phyloP scores from a whole-genome alignment of 164 flowering plant genomes.

The Magnolia sinica region DNA sequence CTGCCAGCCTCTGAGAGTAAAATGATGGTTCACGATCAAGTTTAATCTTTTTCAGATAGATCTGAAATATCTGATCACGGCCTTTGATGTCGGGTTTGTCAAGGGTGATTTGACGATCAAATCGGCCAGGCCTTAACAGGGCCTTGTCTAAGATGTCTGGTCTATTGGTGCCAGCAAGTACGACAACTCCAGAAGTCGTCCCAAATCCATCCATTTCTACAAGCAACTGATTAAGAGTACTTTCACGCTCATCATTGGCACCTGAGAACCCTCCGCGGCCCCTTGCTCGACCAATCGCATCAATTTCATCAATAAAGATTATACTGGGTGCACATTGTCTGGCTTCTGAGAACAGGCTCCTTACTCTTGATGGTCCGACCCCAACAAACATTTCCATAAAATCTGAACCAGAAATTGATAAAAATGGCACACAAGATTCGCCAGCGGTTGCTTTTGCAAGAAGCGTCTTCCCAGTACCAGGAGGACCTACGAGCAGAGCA shows the following conservation, averaged over 20 bases:
- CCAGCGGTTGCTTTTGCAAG: slow-evolving; percentile 96
- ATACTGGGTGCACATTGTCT: slow-evolving; percentile 91
- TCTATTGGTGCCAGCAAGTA: slow-evolving; percentile 89
- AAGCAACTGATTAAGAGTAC: slow-evolving; percentile 86
- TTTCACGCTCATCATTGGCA: slow-evolving; percentile 84
- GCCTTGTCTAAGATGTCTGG: slow-evolving; percentile 93
- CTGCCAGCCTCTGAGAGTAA: slow-evolving; percentile 83
- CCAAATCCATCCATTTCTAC: slow-evolving; percentile 99
- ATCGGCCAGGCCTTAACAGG: slow-evolving; percentile 80
- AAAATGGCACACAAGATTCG: slow-evolving; percentile 84
- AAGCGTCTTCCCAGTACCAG: slow-evolving; percentile 94
- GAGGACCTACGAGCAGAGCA: slow-evolving; percentile 90
- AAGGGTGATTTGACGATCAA: slow-evolving; percentile 78
- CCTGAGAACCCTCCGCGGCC: slow-evolving; percentile 85
- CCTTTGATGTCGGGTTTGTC: slow-evolving; percentile 88
- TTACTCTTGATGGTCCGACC: slow-evolving; percentile 91
- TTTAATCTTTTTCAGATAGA: slow-evolving; percentile 64
- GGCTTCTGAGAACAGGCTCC: slow-evolving; percentile 81
- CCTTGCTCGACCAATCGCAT: slow-evolving; percentile 93
- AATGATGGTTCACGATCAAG: slow-evolving; percentile 70
- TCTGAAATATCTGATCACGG: slow-evolving; percentile 72
- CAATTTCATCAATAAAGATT: slow-evolving; percentile 89
- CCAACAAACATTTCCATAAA: slow-evolving; percentile 98
- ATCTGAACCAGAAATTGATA: slow-evolving; percentile 89
- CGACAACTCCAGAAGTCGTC: slow-evolving; percentile 85